Evolutionary conservation across 1,139 yeast genomes (phyloP).

Genomic region (Yamadazyma atmosphaerica): DNA sequence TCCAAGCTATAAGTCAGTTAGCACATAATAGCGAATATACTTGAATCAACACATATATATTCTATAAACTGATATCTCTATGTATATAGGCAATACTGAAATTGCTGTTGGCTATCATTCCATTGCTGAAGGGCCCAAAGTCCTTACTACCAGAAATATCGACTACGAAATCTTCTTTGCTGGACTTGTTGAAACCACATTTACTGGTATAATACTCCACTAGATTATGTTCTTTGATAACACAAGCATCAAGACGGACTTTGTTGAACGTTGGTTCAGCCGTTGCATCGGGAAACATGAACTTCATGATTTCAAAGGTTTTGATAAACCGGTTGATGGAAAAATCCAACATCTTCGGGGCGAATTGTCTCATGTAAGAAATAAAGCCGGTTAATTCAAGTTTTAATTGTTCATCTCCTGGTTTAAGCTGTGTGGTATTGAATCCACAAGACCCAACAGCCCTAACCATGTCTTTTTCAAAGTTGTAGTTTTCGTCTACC

Average conservation of each 20-base stretch:
- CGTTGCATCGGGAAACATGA: neutral
- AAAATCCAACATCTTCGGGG: constrained; percentile 33
- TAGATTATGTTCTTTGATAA: constrained; percentile 52
- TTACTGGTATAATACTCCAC: constrained; percentile 43
- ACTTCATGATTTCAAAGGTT: constrained; percentile 11
- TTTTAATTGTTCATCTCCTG: neutral
- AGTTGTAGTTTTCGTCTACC: constrained; percentile 14
- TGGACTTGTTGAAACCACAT: constrained; percentile 35
- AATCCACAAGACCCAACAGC: constrained; percentile 48
- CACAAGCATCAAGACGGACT: constrained; percentile 36
- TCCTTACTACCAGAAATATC: constrained; percentile 13
- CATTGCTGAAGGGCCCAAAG: constrained; percentile 28
- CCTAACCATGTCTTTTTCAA: constrained; percentile 22
- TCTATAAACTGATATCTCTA: constrained; percentile 15
- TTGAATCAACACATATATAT: no score
- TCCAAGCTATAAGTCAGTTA: constrained; percentile 8
- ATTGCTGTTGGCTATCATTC: constrained; percentile 28
- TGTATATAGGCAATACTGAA: constrained; percentile 36
- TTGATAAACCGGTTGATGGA: constrained; percentile 18
- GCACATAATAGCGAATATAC: no score
- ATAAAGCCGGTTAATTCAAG: constrained; percentile 54
- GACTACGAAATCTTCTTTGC: constrained; percentile 22
- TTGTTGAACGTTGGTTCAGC: constrained; percentile 3
- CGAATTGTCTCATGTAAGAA: constrained; percentile 47
- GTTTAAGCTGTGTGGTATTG: constrained; percentile 19